Evolutionary conservation across 371 early-diverging fungal species (phyloP).

Genomic region (Conidiobolus incongruus): DNA sequence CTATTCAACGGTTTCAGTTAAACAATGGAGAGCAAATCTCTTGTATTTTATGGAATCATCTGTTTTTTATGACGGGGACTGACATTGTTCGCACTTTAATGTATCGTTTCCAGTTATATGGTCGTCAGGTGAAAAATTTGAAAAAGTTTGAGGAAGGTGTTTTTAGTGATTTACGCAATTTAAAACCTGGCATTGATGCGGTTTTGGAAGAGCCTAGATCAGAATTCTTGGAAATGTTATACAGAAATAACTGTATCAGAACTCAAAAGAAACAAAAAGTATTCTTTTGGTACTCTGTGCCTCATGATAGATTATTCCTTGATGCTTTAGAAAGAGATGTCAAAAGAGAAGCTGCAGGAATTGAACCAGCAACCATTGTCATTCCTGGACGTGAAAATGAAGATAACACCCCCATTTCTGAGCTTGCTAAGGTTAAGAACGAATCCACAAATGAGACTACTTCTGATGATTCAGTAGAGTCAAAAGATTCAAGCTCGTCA

Average conservation of each 20-base stretch:
- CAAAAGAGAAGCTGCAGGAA: slow-evolving; percentile 47
- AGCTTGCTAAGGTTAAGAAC: no score
- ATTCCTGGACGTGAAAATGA: neutral
- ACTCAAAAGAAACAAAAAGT: slow-evolving; percentile 99
- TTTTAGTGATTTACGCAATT: slow-evolving; percentile 90
- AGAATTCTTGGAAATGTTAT: slow-evolving; percentile 91
- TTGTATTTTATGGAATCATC: slow-evolving; percentile 75
- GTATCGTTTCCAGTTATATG: slow-evolving; percentile 83
- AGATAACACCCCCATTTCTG: no score
- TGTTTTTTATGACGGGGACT: slow-evolving; percentile 91
- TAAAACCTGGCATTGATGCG: slow-evolving; percentile 96
- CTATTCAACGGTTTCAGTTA: slow-evolving; percentile 42
- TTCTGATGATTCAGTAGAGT: no score
- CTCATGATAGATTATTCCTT: slow-evolving; percentile 87
- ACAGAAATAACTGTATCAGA: slow-evolving; percentile 95
- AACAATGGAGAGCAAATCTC: slow-evolving; percentile 71
- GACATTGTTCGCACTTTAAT: slow-evolving; percentile 94
- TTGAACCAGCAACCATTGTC: slow-evolving; percentile 1
- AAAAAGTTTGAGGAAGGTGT: slow-evolving; percentile 99
- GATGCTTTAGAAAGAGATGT: slow-evolving; percentile 98
- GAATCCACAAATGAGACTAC: no score
- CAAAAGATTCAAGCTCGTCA: no score
- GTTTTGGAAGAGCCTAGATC: slow-evolving; percentile 90
- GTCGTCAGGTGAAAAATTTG: slow-evolving; percentile 67
- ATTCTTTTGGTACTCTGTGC: slow-evolving; percentile 97